phyloP scores from a whole-genome alignment of 148 eudicot species.

The Pharnaceum exiguum region DNA sequence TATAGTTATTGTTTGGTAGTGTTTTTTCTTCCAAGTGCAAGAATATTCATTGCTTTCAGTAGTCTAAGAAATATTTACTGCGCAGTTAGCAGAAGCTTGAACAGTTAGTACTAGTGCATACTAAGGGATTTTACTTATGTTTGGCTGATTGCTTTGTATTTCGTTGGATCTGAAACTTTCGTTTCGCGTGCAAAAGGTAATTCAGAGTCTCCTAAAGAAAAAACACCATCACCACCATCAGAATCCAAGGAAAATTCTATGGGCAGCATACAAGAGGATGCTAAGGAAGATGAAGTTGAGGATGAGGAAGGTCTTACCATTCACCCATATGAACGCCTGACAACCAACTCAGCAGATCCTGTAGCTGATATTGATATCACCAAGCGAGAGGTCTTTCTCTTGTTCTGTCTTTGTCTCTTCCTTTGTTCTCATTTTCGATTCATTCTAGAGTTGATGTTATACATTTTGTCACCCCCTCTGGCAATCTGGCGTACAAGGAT shows the following conservation, averaged over 20 bases:
- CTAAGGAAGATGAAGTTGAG: conserved; percentile 72
- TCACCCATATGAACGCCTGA: conserved; percentile 83
- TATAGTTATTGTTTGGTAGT: neutral
- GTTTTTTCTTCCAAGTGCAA: neutral
- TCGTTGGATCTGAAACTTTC: too few species aligned
- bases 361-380: conserved; percentile 78
- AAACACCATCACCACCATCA: conserved; percentile 35
- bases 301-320: conserved; percentile 80
- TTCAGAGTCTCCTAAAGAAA: conserved; percentile 47
- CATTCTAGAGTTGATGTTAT: too few species aligned
- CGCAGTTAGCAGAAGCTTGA: too few species aligned
- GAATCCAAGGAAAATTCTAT: conserved; percentile 50
- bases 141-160: too few species aligned
- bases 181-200: conserved; percentile 33
- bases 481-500: too few species aligned
- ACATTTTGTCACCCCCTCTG: too few species aligned
- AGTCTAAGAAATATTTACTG: too few species aligned
- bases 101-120: too few species aligned
- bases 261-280: conserved; percentile 65
- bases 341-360: conserved; percentile 57
- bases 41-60: too few species aligned
- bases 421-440: neutral
- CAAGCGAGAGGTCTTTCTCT: conserved; percentile 75
- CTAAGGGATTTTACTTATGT: too few species aligned
- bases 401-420: neutral